A percentile compares a stretch with the other conserved stretches of the same genome.
Evolutionary conservation across 2,329 filamentous ascomycete genomes (phyloP).

Genomic region (Sporothrix sp.): DNA sequence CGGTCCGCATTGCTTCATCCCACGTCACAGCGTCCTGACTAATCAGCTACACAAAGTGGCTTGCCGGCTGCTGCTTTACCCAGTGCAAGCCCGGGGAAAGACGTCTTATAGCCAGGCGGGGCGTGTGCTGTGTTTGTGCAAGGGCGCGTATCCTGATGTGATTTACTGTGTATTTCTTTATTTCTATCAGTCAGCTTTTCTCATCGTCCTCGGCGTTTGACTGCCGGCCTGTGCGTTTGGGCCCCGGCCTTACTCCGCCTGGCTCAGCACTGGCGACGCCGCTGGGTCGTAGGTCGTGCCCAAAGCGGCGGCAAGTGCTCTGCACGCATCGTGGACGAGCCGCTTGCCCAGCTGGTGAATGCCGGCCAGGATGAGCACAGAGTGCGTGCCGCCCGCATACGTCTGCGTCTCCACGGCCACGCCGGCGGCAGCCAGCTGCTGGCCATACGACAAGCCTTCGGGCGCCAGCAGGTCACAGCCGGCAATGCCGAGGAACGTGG

Average conservation of each 20-base stretch:
- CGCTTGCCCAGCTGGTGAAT: constrained; percentile 8
- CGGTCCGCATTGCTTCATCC: background rate
- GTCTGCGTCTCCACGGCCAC: constrained; percentile 36
- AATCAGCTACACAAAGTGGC: too few species aligned
- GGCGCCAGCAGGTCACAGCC: constrained; percentile 47
- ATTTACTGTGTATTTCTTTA: background rate
- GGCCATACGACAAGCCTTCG: constrained; percentile 43
- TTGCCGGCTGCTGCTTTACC: background rate
- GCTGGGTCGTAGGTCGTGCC: constrained; percentile 5
- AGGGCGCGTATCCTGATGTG: background rate
- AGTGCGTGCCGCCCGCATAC: constrained; percentile 13
- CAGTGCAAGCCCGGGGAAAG: too few species aligned
- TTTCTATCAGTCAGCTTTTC: background rate
- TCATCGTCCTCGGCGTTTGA: background rate
- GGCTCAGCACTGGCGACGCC: constrained; percentile 7
- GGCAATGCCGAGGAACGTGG: constrained; percentile 42
- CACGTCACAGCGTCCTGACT: background rate
- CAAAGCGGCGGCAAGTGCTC: constrained; percentile 1
- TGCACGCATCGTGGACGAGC: constrained; percentile 12
- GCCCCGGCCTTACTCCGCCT: background rate
- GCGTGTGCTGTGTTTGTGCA: background rate
- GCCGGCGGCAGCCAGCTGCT: constrained; percentile 36
- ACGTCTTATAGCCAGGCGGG: background rate
- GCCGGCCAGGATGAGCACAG: constrained; percentile 11
- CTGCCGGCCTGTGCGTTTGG: too few species aligned